Conservation (phyloP, 345 rosid genomes). For the Eutrema japonicum region DNA sequence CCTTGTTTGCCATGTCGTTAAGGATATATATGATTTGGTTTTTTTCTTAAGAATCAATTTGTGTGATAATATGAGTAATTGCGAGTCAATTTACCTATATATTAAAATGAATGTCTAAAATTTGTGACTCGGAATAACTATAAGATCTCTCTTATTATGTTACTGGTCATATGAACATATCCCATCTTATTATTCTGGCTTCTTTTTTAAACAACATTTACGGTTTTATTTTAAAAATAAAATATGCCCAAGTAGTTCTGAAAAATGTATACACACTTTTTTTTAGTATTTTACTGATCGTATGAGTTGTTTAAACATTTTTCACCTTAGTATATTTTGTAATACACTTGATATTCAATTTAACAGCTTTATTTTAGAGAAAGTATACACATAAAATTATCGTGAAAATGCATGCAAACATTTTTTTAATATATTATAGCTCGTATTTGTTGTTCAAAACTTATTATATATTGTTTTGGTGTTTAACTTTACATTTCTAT, state of each 20-base stretch:
- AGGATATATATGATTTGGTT: neutral
- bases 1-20: slow-evolving; percentile 16
- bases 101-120: neutral
- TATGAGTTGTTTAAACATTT: neutral
- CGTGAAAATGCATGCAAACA: no score
- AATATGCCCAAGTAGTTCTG: neutral
- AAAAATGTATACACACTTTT: neutral
- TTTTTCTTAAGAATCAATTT: neutral
- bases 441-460: no score
- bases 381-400: no score
- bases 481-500: no score
- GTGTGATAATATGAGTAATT: no score
- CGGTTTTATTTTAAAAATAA: neutral
- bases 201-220: neutral
- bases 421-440: no score
- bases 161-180: neutral
- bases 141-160: neutral
- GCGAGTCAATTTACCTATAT: no score
- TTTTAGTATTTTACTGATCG: neutral
- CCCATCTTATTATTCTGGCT: neutral
- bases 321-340: no score
- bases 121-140: neutral
- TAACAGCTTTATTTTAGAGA: no score
- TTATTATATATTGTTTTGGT: no score
- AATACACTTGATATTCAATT: no score